Evolutionary conservation across 2,329 filamentous ascomycete species (phyloP).

Genomic region (Hypocreales sp.): DNA sequence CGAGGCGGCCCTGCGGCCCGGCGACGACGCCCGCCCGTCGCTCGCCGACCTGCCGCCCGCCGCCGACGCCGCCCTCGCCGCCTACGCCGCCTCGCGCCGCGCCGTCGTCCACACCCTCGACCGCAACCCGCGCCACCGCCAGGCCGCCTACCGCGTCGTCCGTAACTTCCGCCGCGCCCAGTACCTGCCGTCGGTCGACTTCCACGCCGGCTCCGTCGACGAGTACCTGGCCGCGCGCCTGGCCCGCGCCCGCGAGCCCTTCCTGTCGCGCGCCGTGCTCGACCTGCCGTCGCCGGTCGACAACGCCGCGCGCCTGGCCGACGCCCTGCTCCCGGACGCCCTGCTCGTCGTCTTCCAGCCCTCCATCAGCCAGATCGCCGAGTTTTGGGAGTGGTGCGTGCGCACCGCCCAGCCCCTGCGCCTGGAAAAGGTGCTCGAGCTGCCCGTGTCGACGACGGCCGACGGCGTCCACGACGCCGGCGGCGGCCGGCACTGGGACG

Average conservation of each 20-base stretch:
- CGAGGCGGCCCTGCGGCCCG: slow-evolving; percentile 8
- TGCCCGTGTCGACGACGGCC: too few relatives aligned
- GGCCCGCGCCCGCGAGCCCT: slow-evolving; percentile 28
- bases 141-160: slow-evolving; percentile 48
- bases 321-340: slow-evolving; percentile 48
- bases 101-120: slow-evolving; percentile 68
- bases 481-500: slow-evolving; percentile 47
- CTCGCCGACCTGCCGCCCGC: slow-evolving; percentile 13
- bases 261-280: slow-evolving; percentile 56
- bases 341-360: slow-evolving; percentile 58
- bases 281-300: slow-evolving; percentile 53
- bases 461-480: slow-evolving; percentile 28
- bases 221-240: slow-evolving; percentile 44
- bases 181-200: slow-evolving; percentile 57
- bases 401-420: slow-evolving; percentile 35
- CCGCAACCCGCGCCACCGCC: slow-evolving; percentile 42
- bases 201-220: slow-evolving; percentile 52
- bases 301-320: slow-evolving; percentile 26
- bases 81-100: slow-evolving; percentile 34
- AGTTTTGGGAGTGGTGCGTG: slow-evolving; percentile 34
- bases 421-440: slow-evolving; percentile 44
- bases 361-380: slow-evolving; percentile 61
- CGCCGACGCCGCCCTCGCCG: slow-evolving; percentile 20
- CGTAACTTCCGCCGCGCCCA: slow-evolving; percentile 52
- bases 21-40: slow-evolving; percentile 4